Percentiles rank a stretch among this genome's conserved stretches.
Conservation (phyloP, 2,329 filamentous ascomycete genomes). For the Sarocladium strictum region DNA sequence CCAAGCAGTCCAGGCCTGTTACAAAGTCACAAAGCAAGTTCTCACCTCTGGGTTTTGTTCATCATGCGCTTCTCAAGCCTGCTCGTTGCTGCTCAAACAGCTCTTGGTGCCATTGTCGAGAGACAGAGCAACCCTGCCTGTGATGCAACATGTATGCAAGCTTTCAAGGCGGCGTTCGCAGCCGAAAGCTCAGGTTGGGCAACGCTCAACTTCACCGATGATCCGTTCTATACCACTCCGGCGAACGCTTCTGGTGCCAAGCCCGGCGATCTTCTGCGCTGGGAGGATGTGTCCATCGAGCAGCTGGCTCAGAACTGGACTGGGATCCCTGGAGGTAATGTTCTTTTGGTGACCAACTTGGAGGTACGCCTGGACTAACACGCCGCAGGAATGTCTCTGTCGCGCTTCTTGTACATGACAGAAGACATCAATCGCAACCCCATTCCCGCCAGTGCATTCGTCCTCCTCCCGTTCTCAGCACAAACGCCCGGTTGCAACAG, state of each 20-base stretch:
- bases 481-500: neutral
- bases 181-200: neutral
- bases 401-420: constrained; percentile 2
- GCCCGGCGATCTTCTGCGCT: neutral
- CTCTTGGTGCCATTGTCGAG: neutral
- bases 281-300: neutral
- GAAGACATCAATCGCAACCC: constrained; percentile 1
- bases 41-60: neutral
- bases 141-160: neutral
- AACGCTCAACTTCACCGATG: neutral
- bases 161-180: neutral
- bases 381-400: neutral
- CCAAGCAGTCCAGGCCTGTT: no score
- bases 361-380: no score
- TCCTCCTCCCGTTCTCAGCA: neutral
- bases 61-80: neutral
- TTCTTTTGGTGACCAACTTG: no score
- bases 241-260: neutral
- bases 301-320: neutral
- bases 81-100: neutral
- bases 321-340: neutral
- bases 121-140: neutral
- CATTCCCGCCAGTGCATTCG: neutral
- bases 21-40: no score
- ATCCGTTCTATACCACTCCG: constrained; percentile 2